Evolutionary conservation across 106 monocot genomes (phyloP), one percentile per base, ranked within the genome.

Genomic region (Allium sativum): DNA sequence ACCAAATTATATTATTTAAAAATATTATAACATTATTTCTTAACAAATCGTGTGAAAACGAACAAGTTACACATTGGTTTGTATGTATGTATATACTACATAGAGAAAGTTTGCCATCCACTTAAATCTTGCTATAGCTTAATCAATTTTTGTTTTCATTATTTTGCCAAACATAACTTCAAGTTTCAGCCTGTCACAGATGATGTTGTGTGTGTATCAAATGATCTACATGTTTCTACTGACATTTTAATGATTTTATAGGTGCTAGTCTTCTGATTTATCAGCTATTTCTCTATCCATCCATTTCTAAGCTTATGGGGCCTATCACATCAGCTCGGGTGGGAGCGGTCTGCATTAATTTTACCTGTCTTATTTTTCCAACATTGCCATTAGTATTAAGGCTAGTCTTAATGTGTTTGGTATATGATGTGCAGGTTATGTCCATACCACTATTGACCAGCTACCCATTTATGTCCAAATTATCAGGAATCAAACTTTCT

Each of bases 381-480:
- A 42, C 18, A 7, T 10, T 59, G 7, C 18, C 53, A 13, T 21
- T 9, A 46, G 3, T 44, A 14, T 15, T 40, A 14, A 50, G 19
- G 10, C 7, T 11, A 18, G 18, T 56, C 6, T 31, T 1, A 71
- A 52, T 58, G 44, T 15, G 44, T 20, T 45, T 46, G 52, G 31
- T 68, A 12, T 66, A 48, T 75, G 13, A 48, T 61, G 11, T 82
- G 68, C 73, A 96, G 95, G 59, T 70, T 53, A 40, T 96, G 20
- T 48, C 78, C 13, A 78, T 96, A 45, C 79, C 75, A 15, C 62
- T 90, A 55, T 75, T 79, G 15, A 64, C 74, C 31, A 42, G 43
- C 61, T 96, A 80, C 65, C 81, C 81, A 41, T 79, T 87, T 53
- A 84, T 87, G 65, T 41, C 78, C 43, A 82, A 70, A 55, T 58